phyloP scores from a whole-genome alignment of 768 basidiomycete species.

The Mycena pura region DNA sequence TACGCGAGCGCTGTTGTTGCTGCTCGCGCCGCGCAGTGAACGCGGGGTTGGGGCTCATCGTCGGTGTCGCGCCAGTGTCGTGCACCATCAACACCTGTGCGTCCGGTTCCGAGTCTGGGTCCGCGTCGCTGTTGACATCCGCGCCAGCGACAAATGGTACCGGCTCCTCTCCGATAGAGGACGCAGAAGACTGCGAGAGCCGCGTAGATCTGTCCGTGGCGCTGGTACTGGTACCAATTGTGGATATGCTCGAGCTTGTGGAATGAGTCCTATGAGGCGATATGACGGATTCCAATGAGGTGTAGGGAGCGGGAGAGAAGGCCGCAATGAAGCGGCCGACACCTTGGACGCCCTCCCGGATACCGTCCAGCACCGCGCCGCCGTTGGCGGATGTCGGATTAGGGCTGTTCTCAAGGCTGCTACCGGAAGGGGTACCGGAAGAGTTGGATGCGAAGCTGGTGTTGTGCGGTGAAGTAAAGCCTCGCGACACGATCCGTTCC shows the following conservation, averaged over 20 bases:
- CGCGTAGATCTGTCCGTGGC: conserved; percentile 39
- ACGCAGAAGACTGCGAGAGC: conserved; percentile 53
- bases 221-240: conserved; percentile 14
- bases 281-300: conserved; percentile 16
- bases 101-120: conserved; percentile 30
- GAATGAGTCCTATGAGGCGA: conserved; percentile 26
- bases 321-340: conserved; percentile 63
- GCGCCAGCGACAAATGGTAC: conserved; percentile 19
- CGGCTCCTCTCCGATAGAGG: conserved; percentile 49
- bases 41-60: conserved; percentile 55
- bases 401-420: conserved; percentile 3
- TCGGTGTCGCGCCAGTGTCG: conserved; percentile 58
- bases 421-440: conserved; percentile 23
- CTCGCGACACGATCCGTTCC: conserved; percentile 78
- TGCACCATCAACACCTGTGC: conserved; percentile 49
- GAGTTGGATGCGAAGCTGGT: conserved; percentile 27
- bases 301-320: conserved; percentile 30
- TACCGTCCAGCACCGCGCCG: conserved; percentile 58
- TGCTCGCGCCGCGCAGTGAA: conserved; percentile 40
- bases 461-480: conserved; percentile 47
- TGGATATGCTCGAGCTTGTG: conserved; percentile 30
- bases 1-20: conserved; percentile 27
- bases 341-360: conserved; percentile 70
- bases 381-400: conserved; percentile 32
- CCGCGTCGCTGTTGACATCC: conserved; percentile 30